Conservation (phyloP, 805 yeast genomes). For the Teunomyces kruisii region DNA sequence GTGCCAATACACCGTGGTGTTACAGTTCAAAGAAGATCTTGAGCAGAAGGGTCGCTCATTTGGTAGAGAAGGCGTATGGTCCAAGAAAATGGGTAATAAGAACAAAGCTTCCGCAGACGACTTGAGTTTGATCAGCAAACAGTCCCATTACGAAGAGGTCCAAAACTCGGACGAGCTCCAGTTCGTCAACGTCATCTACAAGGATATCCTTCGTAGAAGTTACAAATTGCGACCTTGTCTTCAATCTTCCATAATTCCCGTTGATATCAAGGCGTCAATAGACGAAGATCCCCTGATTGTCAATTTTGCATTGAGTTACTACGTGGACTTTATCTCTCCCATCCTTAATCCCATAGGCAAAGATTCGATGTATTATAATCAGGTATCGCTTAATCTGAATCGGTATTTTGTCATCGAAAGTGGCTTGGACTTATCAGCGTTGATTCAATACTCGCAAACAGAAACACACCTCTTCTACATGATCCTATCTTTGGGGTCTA, state of each 20-base stretch:
- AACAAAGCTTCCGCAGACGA: conserved; percentile 4
- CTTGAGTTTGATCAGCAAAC: conserved; percentile 12
- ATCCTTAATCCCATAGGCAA: conserved; percentile 27
- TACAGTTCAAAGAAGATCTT: conserved; percentile 27
- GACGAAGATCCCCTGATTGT: conserved; percentile 13
- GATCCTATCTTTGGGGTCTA: conserved; percentile 24
- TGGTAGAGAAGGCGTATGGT: conserved; percentile 30
- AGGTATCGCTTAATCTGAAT: conserved; percentile 5
- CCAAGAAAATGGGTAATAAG: conserved; percentile 11
- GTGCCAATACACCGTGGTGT: conserved; percentile 20
- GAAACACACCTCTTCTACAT: conserved; percentile 22
- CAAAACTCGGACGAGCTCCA: conserved; percentile 9
- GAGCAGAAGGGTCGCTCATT: conserved; percentile 23
- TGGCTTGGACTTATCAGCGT: conserved; percentile 21
- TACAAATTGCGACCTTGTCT: conserved; percentile 12
- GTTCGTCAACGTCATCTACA: conserved; percentile 18
- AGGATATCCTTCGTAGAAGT: conserved; percentile 12
- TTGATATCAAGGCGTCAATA: conserved; percentile 13
- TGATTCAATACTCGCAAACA: conserved; percentile 25
- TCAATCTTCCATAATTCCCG: conserved; percentile 22
- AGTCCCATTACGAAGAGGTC: conserved; percentile 14
- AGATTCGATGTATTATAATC: conserved; percentile 9
- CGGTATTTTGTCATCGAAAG: conserved; percentile 18
- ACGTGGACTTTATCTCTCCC: conserved; percentile 25
- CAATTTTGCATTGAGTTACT: conserved; percentile 23